A percentile compares a stretch with the other conserved stretches of the same genome.
phyloP scores from a whole-genome alignment of 2,329 filamentous ascomycete genomes.

The Aureobasidium sp. region DNA sequence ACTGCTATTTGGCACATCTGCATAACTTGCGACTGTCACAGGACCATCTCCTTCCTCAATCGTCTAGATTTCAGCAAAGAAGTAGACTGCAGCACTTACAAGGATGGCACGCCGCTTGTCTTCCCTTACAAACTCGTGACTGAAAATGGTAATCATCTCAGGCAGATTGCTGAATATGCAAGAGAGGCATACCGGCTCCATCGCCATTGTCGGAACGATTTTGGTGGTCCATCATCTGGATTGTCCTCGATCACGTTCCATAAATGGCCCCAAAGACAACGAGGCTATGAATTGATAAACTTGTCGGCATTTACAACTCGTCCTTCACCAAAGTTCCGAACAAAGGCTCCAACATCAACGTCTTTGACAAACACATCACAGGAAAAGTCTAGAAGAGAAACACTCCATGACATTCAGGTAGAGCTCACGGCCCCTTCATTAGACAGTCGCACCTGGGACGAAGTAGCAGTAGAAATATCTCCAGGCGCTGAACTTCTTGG shows the following conservation, averaged over 20 bases:
- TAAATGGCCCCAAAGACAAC: not conserved
- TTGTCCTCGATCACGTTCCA: not conserved
- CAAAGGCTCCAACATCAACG: not conserved
- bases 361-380: not conserved
- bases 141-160: not conserved
- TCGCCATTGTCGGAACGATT: not conserved
- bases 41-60: not conserved
- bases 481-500: not conserved
- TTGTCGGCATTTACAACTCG: not conserved
- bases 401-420: not conserved
- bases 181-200: not conserved
- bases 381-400: not conserved
- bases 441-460: not conserved
- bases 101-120: not conserved
- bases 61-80: not conserved
- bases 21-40: slow-evolving; percentile 7
- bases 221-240: not conserved
- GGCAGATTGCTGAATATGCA: not conserved
- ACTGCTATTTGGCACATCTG: not conserved
- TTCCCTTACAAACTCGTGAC: not conserved
- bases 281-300: not conserved
- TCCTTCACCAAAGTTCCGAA: not conserved
- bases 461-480: not conserved
- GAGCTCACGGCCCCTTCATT: not conserved
- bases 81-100: not conserved